Base-by-base conservation (phyloP, 2,329 filamentous ascomycete species). In the Cladosporium austrohemisphaericum region DNA sequence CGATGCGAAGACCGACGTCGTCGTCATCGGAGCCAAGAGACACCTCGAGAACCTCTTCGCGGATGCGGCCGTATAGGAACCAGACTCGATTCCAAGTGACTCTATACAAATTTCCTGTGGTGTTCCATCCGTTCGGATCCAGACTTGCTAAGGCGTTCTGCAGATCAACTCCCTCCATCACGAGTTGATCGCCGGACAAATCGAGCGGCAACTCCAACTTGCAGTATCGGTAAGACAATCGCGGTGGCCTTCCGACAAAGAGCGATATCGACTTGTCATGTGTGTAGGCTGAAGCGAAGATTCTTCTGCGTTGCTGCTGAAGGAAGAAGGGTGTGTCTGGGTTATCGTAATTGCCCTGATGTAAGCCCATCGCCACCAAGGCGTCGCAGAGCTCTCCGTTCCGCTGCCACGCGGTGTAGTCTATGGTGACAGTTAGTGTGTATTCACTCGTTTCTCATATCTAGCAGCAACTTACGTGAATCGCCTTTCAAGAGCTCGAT, bases 11-110 rank as follows among this genome's bases (percentile, higher is more conserved):
- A 8, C 68, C 51, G 3, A 75, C 63, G 7, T 72, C 68, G 8
- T 67, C 63, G 5, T 63, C 60, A 49, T 61, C 60, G 3, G 64
- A 57, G 3, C 74, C 74, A 0, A 82, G 63, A 0, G 78, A 78
- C 18, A 83, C 68, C 53, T 82, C 77, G 4, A 84, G 68, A 4
- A 84, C 74, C 40, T 84, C 79, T 52, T 84, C 80, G 2, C 76
- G 70, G 6, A 83, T 69, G 1, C 69, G 59, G 2, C 74, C 72
- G 28, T 82, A 69, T 9, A 72, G 67, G 1, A 70, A 68, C 36
- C 74, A 72, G 0, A 76, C 71, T 20, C 79, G 67, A 0, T 67
- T 57, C 48, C 73, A 70, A 0, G 77, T 80, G 0, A 70, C 66
- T 0, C 73, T 59, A 16, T 73, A 66, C 0, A 79, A 56, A 0